Evolutionary conservation across 768 basidiomycete species (phyloP), one percentile per base, ranked within the genome.

Genomic region (Tricholoma sp.): DNA sequence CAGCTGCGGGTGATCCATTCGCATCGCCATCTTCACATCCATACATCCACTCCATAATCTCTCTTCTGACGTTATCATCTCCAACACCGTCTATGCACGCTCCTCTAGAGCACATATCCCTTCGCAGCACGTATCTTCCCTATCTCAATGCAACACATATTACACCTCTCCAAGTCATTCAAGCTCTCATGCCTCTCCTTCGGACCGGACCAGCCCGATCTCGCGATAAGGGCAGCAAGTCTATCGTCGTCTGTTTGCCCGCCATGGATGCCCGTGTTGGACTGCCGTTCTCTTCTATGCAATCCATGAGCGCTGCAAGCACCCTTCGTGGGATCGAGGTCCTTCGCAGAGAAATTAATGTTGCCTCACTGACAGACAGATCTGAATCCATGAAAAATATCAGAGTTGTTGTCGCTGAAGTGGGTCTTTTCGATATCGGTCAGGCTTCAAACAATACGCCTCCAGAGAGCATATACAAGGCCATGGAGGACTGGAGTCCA

Each of bases 1-100:
- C 81, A 33, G 70, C 84, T 6, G 74, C 88, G 2, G 93, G 93
- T 24, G 94, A 95, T 68, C 92, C 93, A 1, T 90, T 85, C 66
- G 82, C 79, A 20, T 76, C 86, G 0, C 82, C 85, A 20, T 74
- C 83, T 28, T 70, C 84, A 15, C 79, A 85, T 64, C 84, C 88
- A 2, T 83, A 88, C 68, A 77, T 95, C 44, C 85, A 89, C 59
- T 87, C 90, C 18, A 74, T 93, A 61, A 78, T 95, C 62, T 92
- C 89, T 42, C 77, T 92, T 31, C 79, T 92, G 59, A 79, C 85
- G 52, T 76, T 92, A 33, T 68, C 74, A 18, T 61, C 69, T 34
- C 64, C 79, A 12, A 64, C 71, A 3, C 59, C 75, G n/a, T 49
- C 72, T 59, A 69, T 77, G 32, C 68, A 76, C 61, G 82, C 84